A percentile compares a stretch with the other conserved stretches of the same genome.
phyloP scores from a whole-genome alignment of 306 rosid genomes.

The Quercus wislizeni region DNA sequence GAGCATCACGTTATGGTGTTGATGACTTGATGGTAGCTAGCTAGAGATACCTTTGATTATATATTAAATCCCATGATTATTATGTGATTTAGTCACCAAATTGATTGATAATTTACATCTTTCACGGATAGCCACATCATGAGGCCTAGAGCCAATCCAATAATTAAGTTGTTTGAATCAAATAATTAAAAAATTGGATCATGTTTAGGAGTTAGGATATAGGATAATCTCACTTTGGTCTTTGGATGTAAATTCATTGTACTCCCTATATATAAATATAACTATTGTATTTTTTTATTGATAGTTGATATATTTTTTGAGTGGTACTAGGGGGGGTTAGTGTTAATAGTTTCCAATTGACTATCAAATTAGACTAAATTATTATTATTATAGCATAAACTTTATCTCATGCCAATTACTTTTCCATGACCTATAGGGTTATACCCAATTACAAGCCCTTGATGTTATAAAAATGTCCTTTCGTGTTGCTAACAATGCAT shows the following conservation, averaged over 20 bases:
- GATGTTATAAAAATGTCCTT: not conserved
- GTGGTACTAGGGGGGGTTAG: not conserved
- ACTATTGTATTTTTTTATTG: not conserved
- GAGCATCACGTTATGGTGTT: too few relatives aligned
- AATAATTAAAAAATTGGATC: too few relatives aligned
- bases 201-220: too few relatives aligned
- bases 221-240: not conserved
- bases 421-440: not conserved
- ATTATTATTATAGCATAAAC: not conserved
- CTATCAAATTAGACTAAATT: not conserved
- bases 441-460: not conserved
- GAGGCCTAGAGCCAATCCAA: too few relatives aligned
- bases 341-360: not conserved
- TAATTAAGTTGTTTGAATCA: too few relatives aligned
- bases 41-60: too few relatives aligned
- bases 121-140: too few relatives aligned
- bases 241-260: too few relatives aligned
- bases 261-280: not conserved
- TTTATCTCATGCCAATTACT: not conserved
- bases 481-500: not conserved
- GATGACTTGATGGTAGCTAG: too few relatives aligned
- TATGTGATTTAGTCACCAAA: too few relatives aligned
- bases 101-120: too few relatives aligned
- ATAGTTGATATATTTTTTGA: not conserved
- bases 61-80: too few relatives aligned